phyloP scores from a whole-genome alignment of 2,329 filamentous ascomycete genomes.

The Ramichloridium luteum region DNA sequence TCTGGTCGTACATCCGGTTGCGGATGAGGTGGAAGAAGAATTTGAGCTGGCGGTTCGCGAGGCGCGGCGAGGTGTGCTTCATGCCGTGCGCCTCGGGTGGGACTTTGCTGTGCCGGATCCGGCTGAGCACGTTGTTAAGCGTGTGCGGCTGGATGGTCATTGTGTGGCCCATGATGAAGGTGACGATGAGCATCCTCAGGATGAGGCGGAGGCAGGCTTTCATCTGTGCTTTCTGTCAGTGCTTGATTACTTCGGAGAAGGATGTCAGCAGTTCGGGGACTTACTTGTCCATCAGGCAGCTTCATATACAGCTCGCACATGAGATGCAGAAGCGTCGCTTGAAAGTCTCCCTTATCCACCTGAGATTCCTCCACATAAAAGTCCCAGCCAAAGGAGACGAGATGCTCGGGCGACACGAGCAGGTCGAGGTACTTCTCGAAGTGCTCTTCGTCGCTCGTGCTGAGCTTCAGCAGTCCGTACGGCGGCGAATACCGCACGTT shows the following conservation, averaged over 20 bases:
- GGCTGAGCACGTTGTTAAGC: slow-evolving; percentile 25
- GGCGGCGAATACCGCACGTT: slow-evolving; percentile 32
- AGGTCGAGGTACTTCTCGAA: slow-evolving; percentile 35
- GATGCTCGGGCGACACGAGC: slow-evolving; percentile 28
- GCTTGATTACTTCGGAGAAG: slow-evolving; percentile 3
- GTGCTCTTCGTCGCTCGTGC: slow-evolving; percentile 31
- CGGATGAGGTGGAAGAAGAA: slow-evolving; percentile 37
- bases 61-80: slow-evolving; percentile 27
- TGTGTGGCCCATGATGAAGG: slow-evolving; percentile 39
- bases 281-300: slow-evolving; percentile 28
- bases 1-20: slow-evolving; percentile 28
- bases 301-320: slow-evolving; percentile 25
- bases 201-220: slow-evolving; percentile 31
- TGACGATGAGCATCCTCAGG: slow-evolving; percentile 35
- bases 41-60: slow-evolving; percentile 39
- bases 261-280: slow-evolving; percentile 7
- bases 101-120: slow-evolving; percentile 27
- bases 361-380: slow-evolving; percentile 34
- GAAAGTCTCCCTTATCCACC: slow-evolving; percentile 29
- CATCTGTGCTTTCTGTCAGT: slow-evolving; percentile 14
- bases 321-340: slow-evolving; percentile 30
- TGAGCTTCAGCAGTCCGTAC: slow-evolving; percentile 34
- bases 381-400: slow-evolving; percentile 30
- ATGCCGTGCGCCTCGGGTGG: slow-evolving; percentile 11
- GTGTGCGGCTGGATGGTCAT: slow-evolving; percentile 32